Conservation (phyloP, 1,139 yeast genomes). For the Yamadazyma mexicana region DNA sequence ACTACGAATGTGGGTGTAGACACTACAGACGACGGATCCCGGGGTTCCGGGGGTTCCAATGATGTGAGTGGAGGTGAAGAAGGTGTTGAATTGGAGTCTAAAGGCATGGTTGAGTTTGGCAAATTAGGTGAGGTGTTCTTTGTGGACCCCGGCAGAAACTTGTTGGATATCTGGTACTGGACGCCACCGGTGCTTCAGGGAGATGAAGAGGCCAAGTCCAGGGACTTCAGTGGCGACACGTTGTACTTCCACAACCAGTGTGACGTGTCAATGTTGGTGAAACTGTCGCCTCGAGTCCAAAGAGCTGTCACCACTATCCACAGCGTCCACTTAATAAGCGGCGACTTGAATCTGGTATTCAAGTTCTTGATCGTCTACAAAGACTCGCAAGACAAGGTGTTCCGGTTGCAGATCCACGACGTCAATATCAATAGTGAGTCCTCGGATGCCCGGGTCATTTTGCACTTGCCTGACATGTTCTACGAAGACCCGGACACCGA, state of each 20-base stretch:
- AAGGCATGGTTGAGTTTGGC: constrained; percentile 33
- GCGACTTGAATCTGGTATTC: constrained; percentile 8
- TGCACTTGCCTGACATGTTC: constrained; percentile 10
- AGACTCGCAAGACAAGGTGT: background rate
- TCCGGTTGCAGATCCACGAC: constrained; percentile 7
- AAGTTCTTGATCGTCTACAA: constrained; percentile 6
- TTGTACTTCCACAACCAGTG: constrained; percentile 29
- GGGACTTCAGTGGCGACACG: constrained; percentile 28
- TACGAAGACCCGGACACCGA: constrained; percentile 1
- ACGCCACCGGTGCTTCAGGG: constrained; percentile 19
- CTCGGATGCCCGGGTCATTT: constrained; percentile 5
- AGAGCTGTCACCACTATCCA: constrained; percentile 2
- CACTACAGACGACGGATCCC: background rate
- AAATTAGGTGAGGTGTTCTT: constrained; percentile 47
- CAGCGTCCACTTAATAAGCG: constrained; percentile 6
- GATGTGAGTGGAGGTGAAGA: background rate
- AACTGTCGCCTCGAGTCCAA: background rate
- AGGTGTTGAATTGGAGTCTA: background rate
- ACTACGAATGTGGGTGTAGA: background rate
- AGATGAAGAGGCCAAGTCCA: constrained; percentile 2
- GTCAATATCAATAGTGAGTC: background rate
- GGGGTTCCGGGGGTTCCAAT: too few relatives aligned
- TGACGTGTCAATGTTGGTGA: constrained; percentile 3
- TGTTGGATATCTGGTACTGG: constrained; percentile 58
- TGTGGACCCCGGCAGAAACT: constrained; percentile 23